These are phyloP conservation scores for Inga oerstediana DNA, from an alignment of 306 rosid genomes.

Conservation along the genomic window DNA sequence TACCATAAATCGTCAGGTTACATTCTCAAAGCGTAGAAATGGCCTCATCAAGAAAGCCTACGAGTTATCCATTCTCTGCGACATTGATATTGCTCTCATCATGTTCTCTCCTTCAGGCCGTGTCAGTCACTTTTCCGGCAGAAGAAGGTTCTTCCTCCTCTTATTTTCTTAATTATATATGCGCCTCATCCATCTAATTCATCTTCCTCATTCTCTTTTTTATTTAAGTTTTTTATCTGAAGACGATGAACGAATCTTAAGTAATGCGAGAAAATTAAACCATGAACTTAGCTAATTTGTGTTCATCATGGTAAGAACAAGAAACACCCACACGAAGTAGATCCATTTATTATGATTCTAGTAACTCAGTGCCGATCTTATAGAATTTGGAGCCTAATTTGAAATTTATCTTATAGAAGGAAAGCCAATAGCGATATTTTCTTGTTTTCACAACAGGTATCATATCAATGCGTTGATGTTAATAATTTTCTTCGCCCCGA, in stretches of 20 bases:
- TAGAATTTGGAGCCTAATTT: neutral
- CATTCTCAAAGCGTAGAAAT: conserved; percentile 85
- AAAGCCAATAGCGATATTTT: neutral
- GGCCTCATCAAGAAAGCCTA: conserved; percentile 89
- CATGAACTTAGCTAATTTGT: neutral
- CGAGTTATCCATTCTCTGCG: conserved; percentile 76
- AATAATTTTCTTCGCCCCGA: neutral
- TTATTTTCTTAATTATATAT: no score
- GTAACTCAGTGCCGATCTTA: neutral
- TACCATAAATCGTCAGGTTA: conserved; percentile 74
- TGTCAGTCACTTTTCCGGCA: conserved; percentile 72
- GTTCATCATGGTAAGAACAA: neutral
- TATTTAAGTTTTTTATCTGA: neutral
- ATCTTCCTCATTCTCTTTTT: neutral
- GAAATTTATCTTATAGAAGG: neutral
- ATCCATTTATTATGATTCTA: neutral
- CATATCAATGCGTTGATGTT: neutral
- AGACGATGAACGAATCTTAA: neutral
- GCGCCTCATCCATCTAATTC: neutral
- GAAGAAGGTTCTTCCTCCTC: conserved; percentile 49
- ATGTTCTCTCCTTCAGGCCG: conserved; percentile 78
- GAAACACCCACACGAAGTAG: neutral
- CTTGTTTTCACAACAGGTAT: neutral
- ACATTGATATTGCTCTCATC: conserved; percentile 83
- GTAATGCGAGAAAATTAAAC: neutral